Percentiles rank a stretch among this genome's conserved stretches.
These are phyloP conservation scores for Talaromyces ruber DNA, from an alignment of 495 filamentous ascomycete genomes.

Conservation along the genomic window DNA sequence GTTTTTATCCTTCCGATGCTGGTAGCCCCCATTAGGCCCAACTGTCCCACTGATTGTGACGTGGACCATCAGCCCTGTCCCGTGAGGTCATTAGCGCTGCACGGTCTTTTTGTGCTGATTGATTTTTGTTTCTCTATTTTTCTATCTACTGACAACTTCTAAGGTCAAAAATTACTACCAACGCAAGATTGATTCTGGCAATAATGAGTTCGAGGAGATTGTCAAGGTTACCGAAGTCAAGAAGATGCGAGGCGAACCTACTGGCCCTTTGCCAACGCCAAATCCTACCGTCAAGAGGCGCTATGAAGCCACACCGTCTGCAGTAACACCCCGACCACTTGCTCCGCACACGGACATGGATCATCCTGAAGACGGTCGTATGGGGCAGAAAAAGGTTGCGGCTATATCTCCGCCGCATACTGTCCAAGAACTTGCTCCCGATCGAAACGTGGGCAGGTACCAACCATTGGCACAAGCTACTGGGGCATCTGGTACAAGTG, in stretches of 20 bases:
- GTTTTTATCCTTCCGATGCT: not conserved
- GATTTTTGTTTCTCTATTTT: not conserved
- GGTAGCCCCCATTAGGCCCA: not conserved
- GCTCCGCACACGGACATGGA: conserved; percentile 51
- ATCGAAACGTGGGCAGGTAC: conserved; percentile 29
- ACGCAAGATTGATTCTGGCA: conserved; percentile 62
- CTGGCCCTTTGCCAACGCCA: conserved; percentile 55
- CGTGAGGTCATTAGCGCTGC: conserved; percentile 1
- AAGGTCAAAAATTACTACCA: conserved; percentile 94
- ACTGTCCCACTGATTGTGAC: not conserved
- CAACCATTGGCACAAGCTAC: conserved; percentile 38
- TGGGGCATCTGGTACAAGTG: conserved; percentile 19
- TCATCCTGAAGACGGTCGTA: conserved; percentile 44
- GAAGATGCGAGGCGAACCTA: conserved; percentile 58
- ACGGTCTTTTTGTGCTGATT: conserved; percentile 12
- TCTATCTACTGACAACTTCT: conserved; percentile 19
- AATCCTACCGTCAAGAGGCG: conserved; percentile 51
- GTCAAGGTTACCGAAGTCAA: conserved; percentile 64
- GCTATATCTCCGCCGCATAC: conserved; percentile 20
- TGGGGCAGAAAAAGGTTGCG: conserved; percentile 33
- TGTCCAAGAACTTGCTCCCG: conserved; percentile 21
- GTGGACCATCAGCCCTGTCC: not conserved
- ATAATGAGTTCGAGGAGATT: conserved; percentile 59
- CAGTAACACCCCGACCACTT: conserved; percentile 49
- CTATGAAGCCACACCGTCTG: conserved; percentile 45